Evolutionary conservation across 2,329 filamentous ascomycete species (phyloP).

Genomic region (Westerdykella sp.): DNA sequence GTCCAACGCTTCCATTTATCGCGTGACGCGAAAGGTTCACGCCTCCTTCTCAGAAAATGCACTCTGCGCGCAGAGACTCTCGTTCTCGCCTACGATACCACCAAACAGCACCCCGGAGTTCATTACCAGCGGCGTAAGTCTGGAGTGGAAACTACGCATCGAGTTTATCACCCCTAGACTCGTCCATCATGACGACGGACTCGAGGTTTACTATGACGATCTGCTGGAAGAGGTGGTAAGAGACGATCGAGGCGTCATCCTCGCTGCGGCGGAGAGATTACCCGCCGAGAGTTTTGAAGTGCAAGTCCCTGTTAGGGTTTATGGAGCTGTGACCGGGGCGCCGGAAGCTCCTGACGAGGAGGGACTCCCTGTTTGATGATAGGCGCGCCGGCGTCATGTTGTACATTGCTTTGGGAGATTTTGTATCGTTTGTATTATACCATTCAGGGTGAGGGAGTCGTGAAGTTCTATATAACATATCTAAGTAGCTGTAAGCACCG

Average conservation of each 20-base stretch:
- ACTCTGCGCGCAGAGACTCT: conserved; percentile 69
- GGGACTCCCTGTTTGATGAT: conserved; percentile 26
- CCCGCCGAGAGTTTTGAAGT: conserved; percentile 89
- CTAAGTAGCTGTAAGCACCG: too few species aligned
- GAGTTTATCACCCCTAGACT: conserved; percentile 81
- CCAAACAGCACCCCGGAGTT: conserved; percentile 82
- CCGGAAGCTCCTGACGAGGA: conserved; percentile 25
- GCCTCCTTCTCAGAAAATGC: conserved; percentile 74
- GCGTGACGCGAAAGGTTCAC: conserved; percentile 78
- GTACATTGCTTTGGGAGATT: not conserved
- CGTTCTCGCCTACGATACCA: conserved; percentile 80
- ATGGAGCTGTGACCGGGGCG: conserved; percentile 51
- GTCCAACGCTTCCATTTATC: conserved; percentile 76
- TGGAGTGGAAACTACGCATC: conserved; percentile 83
- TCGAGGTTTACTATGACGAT: conserved; percentile 28
- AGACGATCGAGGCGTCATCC: conserved; percentile 71
- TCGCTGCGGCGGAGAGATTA: conserved; percentile 71
- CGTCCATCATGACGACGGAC: conserved; percentile 25
- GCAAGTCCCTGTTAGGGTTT: conserved; percentile 75
- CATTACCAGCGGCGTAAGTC: conserved; percentile 76
- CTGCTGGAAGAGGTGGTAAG: conserved; percentile 73
- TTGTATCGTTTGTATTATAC: not conserved
- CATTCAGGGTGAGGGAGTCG: too few species aligned
- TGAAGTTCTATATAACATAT: too few species aligned
- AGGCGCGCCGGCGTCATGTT: not conserved